Evolutionary conservation across 345 rosid genomes (phyloP), one percentile per base, ranked within the genome.

Genomic region (Populus simonii): DNA sequence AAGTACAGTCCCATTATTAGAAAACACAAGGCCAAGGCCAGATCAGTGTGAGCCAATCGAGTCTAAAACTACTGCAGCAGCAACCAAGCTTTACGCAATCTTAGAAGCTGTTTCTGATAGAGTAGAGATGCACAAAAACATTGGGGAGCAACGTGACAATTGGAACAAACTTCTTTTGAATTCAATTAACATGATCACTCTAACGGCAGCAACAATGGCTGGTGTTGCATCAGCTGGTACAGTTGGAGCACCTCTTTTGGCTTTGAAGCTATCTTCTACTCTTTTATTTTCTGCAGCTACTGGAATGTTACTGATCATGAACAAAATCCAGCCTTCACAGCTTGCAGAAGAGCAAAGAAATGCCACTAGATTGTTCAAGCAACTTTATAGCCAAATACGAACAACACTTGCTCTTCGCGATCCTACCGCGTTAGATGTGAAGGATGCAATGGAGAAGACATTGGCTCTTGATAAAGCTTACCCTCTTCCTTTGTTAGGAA

Each of bases 111-210:
- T 91, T 62, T 78, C 87, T 51, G 94, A 92, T 59, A 84, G 94
- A 72, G 82, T 89, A 2, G 93, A 89, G 87, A 92, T 91, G 93
- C 97, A 92, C 79, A 79, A 84, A 18, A 92, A 91, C 82, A 38
- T 92, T 0, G 88, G 89, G 11, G 87, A 90, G 81, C 97, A 92
- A 55, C 82, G 94, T 5, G 85, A 89, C 18, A 87, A 86, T 72
- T 89, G 94, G 97, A 92, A 92, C 82, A 79, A 83, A 27, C 86
- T 90, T 7, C 79, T 90, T 47, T 84, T 92, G 63, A 90, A 84
- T 62, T 90, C 97, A 51, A 85, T 89, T 74, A 92, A 90, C 84
- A 87, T 86, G 89, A 90, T 90, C 67, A 88, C 92, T 61, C 89
- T 92, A 36, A 76, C 92, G 0, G 94, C 92, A 11, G 80, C 88